phyloP scores from a whole-genome alignment of 2,329 filamentous ascomycete genomes.

The Scytalidium lignicola region DNA sequence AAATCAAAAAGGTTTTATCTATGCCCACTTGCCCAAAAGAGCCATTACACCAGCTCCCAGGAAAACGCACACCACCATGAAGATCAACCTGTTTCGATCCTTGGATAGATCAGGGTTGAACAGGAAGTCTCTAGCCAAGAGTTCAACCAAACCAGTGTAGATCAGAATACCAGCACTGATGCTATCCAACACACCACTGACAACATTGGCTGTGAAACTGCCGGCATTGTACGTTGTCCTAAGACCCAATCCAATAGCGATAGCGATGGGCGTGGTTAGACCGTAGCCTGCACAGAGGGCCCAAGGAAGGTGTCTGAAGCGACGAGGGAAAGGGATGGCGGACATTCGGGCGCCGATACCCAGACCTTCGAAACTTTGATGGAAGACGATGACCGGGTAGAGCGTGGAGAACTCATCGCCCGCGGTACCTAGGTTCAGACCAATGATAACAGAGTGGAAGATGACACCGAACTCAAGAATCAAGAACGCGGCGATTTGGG shows the following conservation, averaged over 20 bases:
- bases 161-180: slow-evolving; percentile 44
- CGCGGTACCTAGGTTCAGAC: slow-evolving; percentile 55
- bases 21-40: slow-evolving; percentile 45
- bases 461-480: slow-evolving; percentile 44
- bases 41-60: slow-evolving; percentile 42
- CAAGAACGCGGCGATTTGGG: slow-evolving; percentile 41
- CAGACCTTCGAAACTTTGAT: slow-evolving; percentile 59
- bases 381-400: slow-evolving; percentile 57
- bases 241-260: slow-evolving; percentile 44
- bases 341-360: slow-evolving; percentile 57
- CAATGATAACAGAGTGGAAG: slow-evolving; percentile 61
- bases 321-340: slow-evolving; percentile 44
- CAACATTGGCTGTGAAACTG: slow-evolving; percentile 36
- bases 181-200: slow-evolving; percentile 41
- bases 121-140: slow-evolving; percentile 44
- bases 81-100: slow-evolving; percentile 31
- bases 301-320: slow-evolving; percentile 42
- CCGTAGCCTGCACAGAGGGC: slow-evolving; percentile 42
- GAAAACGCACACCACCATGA: slow-evolving; percentile 37
- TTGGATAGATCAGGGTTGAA: slow-evolving; percentile 41
- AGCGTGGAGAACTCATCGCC: slow-evolving; percentile 52
- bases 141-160: slow-evolving; percentile 44
- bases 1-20: too few species aligned
- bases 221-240: slow-evolving; percentile 35
- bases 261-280: slow-evolving; percentile 46